Evolutionary conservation across 257 asterid species (phyloP).

Genomic region (Salvia splendens): DNA sequence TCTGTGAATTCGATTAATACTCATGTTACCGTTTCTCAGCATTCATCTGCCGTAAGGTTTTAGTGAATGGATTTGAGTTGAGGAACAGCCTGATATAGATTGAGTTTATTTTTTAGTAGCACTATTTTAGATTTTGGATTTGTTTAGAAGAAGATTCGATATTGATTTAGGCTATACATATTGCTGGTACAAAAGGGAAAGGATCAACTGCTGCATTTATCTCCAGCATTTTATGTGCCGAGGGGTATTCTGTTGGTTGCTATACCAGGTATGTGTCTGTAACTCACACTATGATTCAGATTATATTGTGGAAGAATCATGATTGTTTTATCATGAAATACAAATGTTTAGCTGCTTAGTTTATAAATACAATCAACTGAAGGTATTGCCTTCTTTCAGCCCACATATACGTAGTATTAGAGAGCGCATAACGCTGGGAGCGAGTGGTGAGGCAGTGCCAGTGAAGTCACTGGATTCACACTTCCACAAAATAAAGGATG

Average conservation of each 20-base stretch:
- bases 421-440: slow-evolving; percentile 87
- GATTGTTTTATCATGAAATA: neutral
- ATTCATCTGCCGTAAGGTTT: too few relatives aligned
- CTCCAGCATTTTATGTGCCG: slow-evolving; percentile 78
- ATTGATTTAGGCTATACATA: slow-evolving; percentile 66
- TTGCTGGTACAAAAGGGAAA: slow-evolving; percentile 97
- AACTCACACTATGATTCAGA: slow-evolving; percentile 5
- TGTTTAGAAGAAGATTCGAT: slow-evolving; percentile 10
- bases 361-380: slow-evolving; percentile 25
- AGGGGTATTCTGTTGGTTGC: slow-evolving; percentile 93
- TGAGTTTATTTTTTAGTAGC: neutral
- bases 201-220: slow-evolving; percentile 93
- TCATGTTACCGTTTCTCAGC: neutral
- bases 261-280: slow-evolving; percentile 66
- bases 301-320: slow-evolving; percentile 21
- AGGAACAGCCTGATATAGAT: neutral
- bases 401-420: slow-evolving; percentile 88
- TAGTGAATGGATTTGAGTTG: neutral
- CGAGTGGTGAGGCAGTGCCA: slow-evolving; percentile 65
- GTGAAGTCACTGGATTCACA: slow-evolving; percentile 60
- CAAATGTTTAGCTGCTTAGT: slow-evolving; percentile 18
- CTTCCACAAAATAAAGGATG: slow-evolving; percentile 55
- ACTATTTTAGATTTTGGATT: neutral
- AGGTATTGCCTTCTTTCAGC: slow-evolving; percentile 46
- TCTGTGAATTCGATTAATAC: neutral